A percentile compares a stretch with the other conserved stretches of the same genome.
Conservation (phyloP, 176 grass and related monocot genomes). For the Paspalum notatum region DNA sequence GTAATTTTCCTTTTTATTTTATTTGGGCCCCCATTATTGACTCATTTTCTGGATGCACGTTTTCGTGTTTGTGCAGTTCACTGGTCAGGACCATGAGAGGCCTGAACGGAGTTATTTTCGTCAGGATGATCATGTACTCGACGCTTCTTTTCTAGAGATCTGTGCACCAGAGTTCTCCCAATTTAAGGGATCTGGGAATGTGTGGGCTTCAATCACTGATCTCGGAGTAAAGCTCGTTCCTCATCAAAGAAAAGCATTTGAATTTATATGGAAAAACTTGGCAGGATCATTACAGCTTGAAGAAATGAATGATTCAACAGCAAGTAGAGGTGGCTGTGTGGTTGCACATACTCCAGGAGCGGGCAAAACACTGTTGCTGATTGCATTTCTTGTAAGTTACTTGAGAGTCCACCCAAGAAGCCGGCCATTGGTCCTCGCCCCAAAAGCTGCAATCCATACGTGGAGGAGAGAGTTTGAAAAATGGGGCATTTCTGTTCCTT, state of each 20-base stretch:
- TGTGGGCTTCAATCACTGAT: conserved; percentile 67
- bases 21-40: neutral
- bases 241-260: conserved; percentile 87
- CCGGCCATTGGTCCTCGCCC: conserved; percentile 80
- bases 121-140: conserved; percentile 37
- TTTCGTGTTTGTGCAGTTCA: conserved; percentile 40
- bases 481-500: conserved; percentile 69
- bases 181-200: conserved; percentile 47
- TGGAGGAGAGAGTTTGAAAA: conserved; percentile 87
- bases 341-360: conserved; percentile 91
- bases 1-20: neutral
- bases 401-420: conserved; percentile 77
- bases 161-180: conserved; percentile 43
- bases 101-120: neutral
- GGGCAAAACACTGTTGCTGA: conserved; percentile 80
- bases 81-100: conserved; percentile 47
- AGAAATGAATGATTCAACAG: conserved; percentile 52
- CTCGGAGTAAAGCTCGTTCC: conserved; percentile 64
- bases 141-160: conserved; percentile 43
- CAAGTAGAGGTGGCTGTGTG: conserved; percentile 75
- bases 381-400: conserved; percentile 85
- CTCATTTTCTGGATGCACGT: conserved; percentile 15
- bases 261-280: conserved; percentile 90
- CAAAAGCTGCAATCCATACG: conserved; percentile 83
- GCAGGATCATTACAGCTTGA: conserved; percentile 60